Evolutionary conservation across 2,329 filamentous ascomycete genomes (phyloP).

Genomic region (Ophiostoma tasmaniense): DNA sequence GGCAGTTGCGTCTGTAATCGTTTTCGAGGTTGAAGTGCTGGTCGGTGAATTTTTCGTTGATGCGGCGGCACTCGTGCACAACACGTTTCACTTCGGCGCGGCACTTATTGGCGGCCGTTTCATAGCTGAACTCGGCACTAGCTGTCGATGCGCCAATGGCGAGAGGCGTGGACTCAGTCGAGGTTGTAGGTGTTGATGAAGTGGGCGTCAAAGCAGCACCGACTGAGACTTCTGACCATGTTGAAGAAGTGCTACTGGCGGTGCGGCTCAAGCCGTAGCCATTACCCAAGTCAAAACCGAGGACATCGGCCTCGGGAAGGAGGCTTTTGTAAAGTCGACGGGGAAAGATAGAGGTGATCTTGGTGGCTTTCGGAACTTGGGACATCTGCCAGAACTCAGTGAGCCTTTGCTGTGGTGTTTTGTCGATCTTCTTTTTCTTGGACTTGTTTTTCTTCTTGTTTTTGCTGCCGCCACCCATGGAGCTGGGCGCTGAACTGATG

Average conservation of each 20-base stretch:
- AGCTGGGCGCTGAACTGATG: background rate
- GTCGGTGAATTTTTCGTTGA: constrained; percentile 39
- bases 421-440: constrained; percentile 1
- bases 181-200: background rate
- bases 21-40: constrained; percentile 37
- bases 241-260: constrained; percentile 1
- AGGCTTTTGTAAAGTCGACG: constrained; percentile 32
- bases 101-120: constrained; percentile 34
- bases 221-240: constrained; percentile 11
- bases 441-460: background rate
- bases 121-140: constrained; percentile 27
- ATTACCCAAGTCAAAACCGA: background rate
- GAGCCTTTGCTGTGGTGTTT: constrained; percentile 32
- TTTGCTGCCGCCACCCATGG: background rate
- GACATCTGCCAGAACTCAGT: constrained; percentile 36
- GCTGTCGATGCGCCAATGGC: background rate
- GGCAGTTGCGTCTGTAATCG: constrained; percentile 31
- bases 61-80: constrained; percentile 35
- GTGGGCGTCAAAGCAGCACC: background rate
- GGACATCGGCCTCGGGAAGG: constrained; percentile 20
- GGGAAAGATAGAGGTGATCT: constrained; percentile 38
- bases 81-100: constrained; percentile 33
- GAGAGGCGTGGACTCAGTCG: background rate
- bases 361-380: constrained; percentile 34
- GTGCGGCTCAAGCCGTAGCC: background rate